Evolutionary conservation across 148 eudicot species (phyloP).

Genomic region (Fagopyrum esculentum): DNA sequence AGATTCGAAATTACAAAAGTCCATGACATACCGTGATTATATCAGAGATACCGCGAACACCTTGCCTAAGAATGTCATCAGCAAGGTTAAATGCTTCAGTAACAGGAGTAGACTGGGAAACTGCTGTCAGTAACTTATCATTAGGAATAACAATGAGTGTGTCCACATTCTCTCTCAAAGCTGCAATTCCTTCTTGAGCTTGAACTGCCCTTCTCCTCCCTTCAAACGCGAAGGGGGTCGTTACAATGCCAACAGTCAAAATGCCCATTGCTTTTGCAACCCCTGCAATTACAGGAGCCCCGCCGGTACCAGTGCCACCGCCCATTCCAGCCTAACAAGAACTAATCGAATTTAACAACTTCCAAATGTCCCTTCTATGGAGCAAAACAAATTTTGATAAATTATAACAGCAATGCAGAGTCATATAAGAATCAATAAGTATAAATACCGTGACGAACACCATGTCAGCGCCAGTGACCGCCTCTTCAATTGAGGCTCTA

Average conservation of each 20-base stretch:
- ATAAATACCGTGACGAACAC: conserved; percentile 82
- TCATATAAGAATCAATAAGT: background rate
- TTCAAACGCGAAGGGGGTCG: conserved; percentile 94
- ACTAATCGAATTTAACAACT: conserved; percentile 1
- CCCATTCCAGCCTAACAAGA: conserved; percentile 94
- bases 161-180: conserved; percentile 95
- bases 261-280: conserved; percentile 92
- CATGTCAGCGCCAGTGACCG: conserved; percentile 90
- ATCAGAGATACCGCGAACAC: conserved; percentile 98
- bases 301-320: conserved; percentile 99
- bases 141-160: conserved; percentile 96
- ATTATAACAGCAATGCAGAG: background rate
- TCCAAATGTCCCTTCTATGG: background rate
- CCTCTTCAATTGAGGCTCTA: conserved; percentile 70
- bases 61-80: conserved; percentile 98
- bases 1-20: background rate
- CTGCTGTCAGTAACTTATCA: conserved; percentile 93
- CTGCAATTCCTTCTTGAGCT: conserved; percentile 99
- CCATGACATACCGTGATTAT: conserved; percentile 70
- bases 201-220: conserved; percentile 95
- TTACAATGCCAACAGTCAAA: conserved; percentile 95
- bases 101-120: conserved; percentile 93
- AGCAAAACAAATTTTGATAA: background rate
- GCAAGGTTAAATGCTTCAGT: conserved; percentile 98
- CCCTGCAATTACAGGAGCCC: conserved; percentile 89